These are phyloP conservation scores for Acaromyces ingoldii DNA, from an alignment of 1,284 basidiomycete genomes.

Conservation along the genomic window DNA sequence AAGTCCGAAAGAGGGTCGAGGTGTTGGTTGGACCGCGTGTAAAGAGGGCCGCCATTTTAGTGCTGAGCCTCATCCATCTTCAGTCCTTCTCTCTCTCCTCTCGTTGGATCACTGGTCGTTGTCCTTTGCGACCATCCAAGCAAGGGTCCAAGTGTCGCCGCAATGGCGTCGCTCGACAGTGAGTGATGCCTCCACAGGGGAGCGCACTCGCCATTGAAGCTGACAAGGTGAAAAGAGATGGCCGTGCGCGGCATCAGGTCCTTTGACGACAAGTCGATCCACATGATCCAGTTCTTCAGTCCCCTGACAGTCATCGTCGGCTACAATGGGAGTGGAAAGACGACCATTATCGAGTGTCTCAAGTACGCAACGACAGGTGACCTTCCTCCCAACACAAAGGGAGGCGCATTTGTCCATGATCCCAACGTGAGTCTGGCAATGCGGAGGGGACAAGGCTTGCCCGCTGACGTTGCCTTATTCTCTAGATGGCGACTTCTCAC, in stretches of 20 bases:
- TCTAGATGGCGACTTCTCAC: slow-evolving; percentile 87
- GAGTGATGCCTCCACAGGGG: slow-evolving; percentile 2
- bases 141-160: no score
- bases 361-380: slow-evolving; percentile 99
- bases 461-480: background rate
- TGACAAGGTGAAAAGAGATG: slow-evolving; percentile 23
- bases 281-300: slow-evolving; percentile 93
- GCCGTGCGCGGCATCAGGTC: slow-evolving; percentile 52
- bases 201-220: background rate
- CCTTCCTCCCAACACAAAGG: slow-evolving; percentile 93
- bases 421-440: slow-evolving; percentile 60
- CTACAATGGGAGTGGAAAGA: slow-evolving; percentile 97
- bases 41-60: no score
- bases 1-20: no score
- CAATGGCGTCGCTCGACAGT: slow-evolving; percentile 46
- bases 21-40: no score
- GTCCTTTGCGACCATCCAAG: no score
- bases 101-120: no score
- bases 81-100: no score
- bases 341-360: slow-evolving; percentile 97
- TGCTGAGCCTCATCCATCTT: no score
- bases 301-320: slow-evolving; percentile 98
- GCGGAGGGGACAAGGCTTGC: background rate
- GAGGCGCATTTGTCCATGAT: slow-evolving; percentile 96
- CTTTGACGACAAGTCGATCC: slow-evolving; percentile 74